Evolutionary conservation across 805 yeast species (phyloP), one percentile per base, ranked within the genome.

Genomic region (Kodamaea kaohsiungensis): DNA sequence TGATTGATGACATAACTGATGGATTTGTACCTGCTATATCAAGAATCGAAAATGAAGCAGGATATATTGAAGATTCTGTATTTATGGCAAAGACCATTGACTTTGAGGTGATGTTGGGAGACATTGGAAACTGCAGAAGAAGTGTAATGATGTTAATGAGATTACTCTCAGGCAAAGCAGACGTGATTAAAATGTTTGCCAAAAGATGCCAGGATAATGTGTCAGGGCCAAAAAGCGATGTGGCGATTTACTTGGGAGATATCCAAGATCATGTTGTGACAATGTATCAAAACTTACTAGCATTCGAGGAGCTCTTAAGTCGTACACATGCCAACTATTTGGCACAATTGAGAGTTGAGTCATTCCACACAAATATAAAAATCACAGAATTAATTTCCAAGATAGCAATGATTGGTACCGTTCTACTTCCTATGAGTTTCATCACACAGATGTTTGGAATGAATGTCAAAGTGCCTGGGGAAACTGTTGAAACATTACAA

Each of bases 211-310:
- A 88, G 64, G 98, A 91, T 71, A 40, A 40, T 17, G 17, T 7
- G 25, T 10, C 19, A 2, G 25, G 45, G 25, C 45, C 45, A 10
- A 40, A 13, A 17, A 12, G 25, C 19, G 58, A 59, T 9, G 39
- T 43, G 10, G 35, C 96, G 0, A 77, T 93, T 58, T 92, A 90
- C 69, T 73, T 92, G 57, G 97, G 97, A 54, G 98, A 92, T 83
- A 92, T 92, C 66, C 97, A 91, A 73, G 98, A 92, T 79, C 98
- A 92, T 81, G 88, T 93, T 65, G 85, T 92, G 55, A 93, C 98
- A 15, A 93, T 93, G 98, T 89, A 85, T 71, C 97, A 91, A 72
- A 92, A 91, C 65, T 79, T 93, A 66, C 71, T 87, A 45, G 89
- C 96, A 2, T 92, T 90, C 66, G 99, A 93, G 67, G 92, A 92